Evolutionary conservation across 2,329 filamentous ascomycete genomes (phyloP).

Genomic region (Gaeumannomyces sp.): DNA sequence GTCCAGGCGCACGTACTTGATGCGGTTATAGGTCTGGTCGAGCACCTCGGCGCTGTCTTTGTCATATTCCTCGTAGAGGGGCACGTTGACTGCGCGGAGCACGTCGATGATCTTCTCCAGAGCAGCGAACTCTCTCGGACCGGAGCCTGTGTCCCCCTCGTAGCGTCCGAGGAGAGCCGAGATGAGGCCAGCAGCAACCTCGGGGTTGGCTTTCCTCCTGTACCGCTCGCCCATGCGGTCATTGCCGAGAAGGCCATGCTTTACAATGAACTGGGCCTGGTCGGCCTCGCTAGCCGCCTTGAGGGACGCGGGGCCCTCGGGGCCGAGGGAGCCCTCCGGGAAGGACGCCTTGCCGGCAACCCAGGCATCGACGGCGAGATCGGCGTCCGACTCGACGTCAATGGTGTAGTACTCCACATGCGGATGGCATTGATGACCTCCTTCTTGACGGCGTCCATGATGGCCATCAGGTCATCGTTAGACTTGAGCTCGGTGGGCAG

Average conservation of each 20-base stretch:
- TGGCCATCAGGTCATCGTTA: constrained; percentile 64
- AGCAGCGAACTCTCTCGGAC: constrained; percentile 44
- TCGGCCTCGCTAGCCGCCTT: constrained; percentile 38
- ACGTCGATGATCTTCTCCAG: constrained; percentile 54
- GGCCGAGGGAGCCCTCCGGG: constrained; percentile 36
- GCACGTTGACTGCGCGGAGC: constrained; percentile 77
- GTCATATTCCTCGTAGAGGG: constrained; percentile 90
- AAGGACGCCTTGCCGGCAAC: constrained; percentile 49
- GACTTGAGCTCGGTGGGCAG: constrained; percentile 69
- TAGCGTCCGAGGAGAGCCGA: constrained; percentile 64
- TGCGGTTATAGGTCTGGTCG: constrained; percentile 86
- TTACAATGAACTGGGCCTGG: constrained; percentile 56
- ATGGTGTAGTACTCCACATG: constrained; percentile 90
- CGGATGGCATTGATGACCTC: constrained; percentile 71
- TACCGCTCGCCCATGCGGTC: constrained; percentile 77
- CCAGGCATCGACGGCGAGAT: constrained; percentile 68
- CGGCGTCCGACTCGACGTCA: constrained; percentile 66
- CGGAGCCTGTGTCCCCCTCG: constrained; percentile 41
- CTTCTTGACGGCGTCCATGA: constrained; percentile 80
- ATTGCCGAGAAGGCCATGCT: constrained; percentile 63
- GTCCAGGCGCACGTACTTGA: constrained; percentile 92
- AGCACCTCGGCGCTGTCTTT: constrained; percentile 74
- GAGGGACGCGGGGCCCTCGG: constrained; percentile 40
- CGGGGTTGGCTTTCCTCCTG: constrained; percentile 63
- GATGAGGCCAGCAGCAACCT: constrained; percentile 62